phyloP scores from a whole-genome alignment of 768 basidiomycete species.

The Amanita pseudoporphyria region DNA sequence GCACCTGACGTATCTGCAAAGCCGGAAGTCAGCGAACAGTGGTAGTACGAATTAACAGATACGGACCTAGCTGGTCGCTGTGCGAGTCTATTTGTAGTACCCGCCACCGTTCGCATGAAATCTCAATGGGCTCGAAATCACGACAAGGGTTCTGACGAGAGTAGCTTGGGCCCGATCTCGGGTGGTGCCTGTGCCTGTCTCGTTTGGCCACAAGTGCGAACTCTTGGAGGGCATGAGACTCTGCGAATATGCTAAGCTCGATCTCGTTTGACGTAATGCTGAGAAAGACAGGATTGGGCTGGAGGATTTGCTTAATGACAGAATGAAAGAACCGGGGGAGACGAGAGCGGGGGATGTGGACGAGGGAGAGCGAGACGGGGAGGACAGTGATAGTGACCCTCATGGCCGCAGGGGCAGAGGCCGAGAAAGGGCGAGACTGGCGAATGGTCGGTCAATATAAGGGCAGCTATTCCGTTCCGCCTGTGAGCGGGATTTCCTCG shows the following conservation, averaged over 20 bases:
- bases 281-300: constrained; percentile 56
- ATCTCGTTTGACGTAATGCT: constrained; percentile 73
- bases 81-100: constrained; percentile 79
- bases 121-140: constrained; percentile 47
- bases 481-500: not conserved
- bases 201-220: constrained; percentile 53
- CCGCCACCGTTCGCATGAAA: constrained; percentile 67
- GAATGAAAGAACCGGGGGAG: constrained; percentile 48
- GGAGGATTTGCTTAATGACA: constrained; percentile 60
- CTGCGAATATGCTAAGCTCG: constrained; percentile 69
- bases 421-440: not conserved
- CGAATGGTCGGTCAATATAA: not conserved
- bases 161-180: constrained; percentile 29
- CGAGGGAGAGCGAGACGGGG: constrained; percentile 60
- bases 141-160: constrained; percentile 17
- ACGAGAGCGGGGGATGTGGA: constrained; percentile 66
- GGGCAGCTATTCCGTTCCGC: not conserved
- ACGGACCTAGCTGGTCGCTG: constrained; percentile 56
- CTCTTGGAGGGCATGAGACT: constrained; percentile 43
- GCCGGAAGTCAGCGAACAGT: constrained; percentile 4
- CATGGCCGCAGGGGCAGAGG: constrained; percentile 17
- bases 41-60: constrained; percentile 1
- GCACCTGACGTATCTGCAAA: constrained; percentile 55
- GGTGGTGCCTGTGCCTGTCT: constrained; percentile 39
- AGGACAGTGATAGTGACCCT: constrained; percentile 60